Base-by-base conservation (phyloP, 2,329 filamentous ascomycete species). In the Arthrocladium fulminans region DNA sequence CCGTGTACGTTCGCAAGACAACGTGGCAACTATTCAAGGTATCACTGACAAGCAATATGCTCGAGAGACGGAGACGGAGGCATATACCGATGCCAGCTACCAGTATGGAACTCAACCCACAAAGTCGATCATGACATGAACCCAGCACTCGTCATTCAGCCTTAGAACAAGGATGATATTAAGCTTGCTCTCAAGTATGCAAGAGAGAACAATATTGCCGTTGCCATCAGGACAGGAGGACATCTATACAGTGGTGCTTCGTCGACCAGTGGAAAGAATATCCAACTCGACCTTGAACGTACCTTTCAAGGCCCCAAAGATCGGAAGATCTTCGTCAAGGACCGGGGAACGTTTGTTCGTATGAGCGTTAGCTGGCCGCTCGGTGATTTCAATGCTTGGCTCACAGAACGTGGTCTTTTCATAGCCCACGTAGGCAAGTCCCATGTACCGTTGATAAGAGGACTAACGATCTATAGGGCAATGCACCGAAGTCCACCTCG, bases 191-290 rank as follows among this genome's bases (percentile, higher is more conserved):
- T 75, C 5, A 62, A 65, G 35, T 71, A 69, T 50, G 71, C 72
- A 2, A 66, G 61, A 34, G 55, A 62, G 2, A 60, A 67, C 44
- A 65, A 65, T 2, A 60, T 71, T 13, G 65, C 69, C 2, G 63
- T 75, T 1, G 69, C 73, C 8, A 65, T 74, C 48, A 67, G 64
- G 50, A 73, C 63, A 1, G 72, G 72, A 0, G 72, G 72, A 1
- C 72, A 75, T 47, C 71, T 74, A 52, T 75, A 75, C 54, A 71
- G 68, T 44, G 72, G 72, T 17, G 72, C 72, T 10, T 74, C 66
- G 0, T 74, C 72, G 0, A 73, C 71, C 0, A 57, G 62, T 20
- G 65, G 61, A 3, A 60, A 62, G 1, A 72, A 72, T 43, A 74
- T 75, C 45, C 71, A 73, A 50, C 55, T 75, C 13, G 70, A 74